Base-by-base conservation (phyloP, 1,284 basidiomycete genomes). In the Rhizopogon parksii region DNA sequence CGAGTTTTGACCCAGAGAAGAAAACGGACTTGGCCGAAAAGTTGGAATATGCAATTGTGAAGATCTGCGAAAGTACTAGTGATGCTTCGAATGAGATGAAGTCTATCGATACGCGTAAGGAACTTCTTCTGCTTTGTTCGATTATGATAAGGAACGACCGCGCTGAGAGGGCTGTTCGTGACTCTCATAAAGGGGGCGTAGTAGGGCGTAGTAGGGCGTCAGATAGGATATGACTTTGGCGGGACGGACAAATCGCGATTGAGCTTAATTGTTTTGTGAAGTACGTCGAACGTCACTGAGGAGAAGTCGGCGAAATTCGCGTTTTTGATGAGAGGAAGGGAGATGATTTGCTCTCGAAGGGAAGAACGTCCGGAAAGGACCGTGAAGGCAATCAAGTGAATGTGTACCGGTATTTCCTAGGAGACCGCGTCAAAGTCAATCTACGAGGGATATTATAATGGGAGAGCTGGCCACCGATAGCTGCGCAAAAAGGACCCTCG, bases 361-460 rank as follows among this genome's bases (percentile, higher is more conserved):
- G 27, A 30, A 30, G 27, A 25, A 40, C 4, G 24, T 12, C 12
- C 3, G 24, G n/a, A 40, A 24, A 24, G 21, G 25, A n/a, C 21
- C 8, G 7, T 39, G 34, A 45, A 42, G 43, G 27, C 30, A 30
- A 47, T 24, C 7, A 47, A 17, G 21, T 5, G 47, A n/a, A 15
- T 36, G 49, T 25, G 35, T 37, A 19, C n/a, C 9, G 32, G 36
- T 21, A 55, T 58, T 58, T 62, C 63, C 65, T 60, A 59, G 62
- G 65, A 64, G 55, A 60, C 61, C 64, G 63, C 59, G 62, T 30
- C 27, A 30, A 30, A 30, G 27, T 38, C 32, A 35, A 48, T 49
- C 30, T 9, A 40, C 36, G 48, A 43, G 40, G 43, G 40, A 55
- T 47, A 48, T 46, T 17, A 56, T 47, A 21, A n/a, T 27, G 43